Conservation (phyloP, 805 yeast genomes). For the Ogataea paraovalis region DNA sequence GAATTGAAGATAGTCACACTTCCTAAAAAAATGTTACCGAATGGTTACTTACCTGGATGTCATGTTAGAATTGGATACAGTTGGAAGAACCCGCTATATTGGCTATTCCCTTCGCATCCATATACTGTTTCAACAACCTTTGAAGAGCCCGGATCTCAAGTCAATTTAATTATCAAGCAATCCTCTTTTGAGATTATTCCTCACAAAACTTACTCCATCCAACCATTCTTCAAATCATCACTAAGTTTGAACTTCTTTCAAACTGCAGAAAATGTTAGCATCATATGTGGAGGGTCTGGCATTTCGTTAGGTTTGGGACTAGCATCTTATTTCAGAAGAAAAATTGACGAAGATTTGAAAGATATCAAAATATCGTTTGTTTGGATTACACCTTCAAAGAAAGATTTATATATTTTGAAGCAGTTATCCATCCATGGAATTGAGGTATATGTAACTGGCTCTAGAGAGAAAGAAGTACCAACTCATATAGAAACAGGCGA, state of each 20-base stretch:
- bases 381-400: conserved; percentile 50
- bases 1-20: conserved; percentile 20
- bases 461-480: neutral
- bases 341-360: conserved; percentile 18
- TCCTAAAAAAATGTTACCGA: conserved; percentile 19
- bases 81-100: conserved; percentile 36
- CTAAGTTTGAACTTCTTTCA: conserved; percentile 41
- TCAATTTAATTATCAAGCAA: conserved; percentile 44
- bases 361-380: conserved; percentile 37
- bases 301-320: conserved; percentile 59
- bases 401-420: conserved; percentile 45
- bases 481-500: neutral
- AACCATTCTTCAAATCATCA: conserved; percentile 40
- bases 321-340: conserved; percentile 36
- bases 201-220: conserved; percentile 34
- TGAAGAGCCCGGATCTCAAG: conserved; percentile 28
- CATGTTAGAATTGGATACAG: conserved; percentile 50
- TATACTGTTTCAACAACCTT: conserved; percentile 49
- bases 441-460: conserved; percentile 37
- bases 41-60: conserved; percentile 45
- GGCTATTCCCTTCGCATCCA: conserved; percentile 64
- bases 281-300: conserved; percentile 74
- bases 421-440: conserved; percentile 34
- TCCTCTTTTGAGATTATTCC: conserved; percentile 35
- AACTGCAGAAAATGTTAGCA: conserved; percentile 45